phyloP scores from a whole-genome alignment of 805 yeast genomes.

The Sungouiella thailandica region DNA sequence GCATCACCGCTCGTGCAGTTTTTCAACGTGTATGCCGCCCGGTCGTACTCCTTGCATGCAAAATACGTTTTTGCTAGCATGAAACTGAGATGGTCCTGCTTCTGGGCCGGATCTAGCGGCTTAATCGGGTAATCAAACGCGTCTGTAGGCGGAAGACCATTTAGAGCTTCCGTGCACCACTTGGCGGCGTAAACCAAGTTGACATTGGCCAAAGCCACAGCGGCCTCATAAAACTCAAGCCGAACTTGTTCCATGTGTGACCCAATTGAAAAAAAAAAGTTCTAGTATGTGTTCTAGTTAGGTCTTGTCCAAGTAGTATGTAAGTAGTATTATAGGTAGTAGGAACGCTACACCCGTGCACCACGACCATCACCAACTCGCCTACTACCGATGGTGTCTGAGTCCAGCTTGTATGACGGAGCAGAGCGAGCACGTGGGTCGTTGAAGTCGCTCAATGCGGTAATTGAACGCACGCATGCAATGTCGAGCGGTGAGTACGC shows the following conservation, averaged over 20 bases:
- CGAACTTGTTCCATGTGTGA: too few species aligned
- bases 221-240: too few species aligned
- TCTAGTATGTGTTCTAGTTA: too few species aligned
- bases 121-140: slow-evolving; percentile 12
- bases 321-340: too few species aligned
- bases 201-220: slow-evolving; percentile 44
- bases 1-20: slow-evolving; percentile 49
- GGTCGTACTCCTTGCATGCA: slow-evolving; percentile 77
- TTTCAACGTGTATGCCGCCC: slow-evolving; percentile 60
- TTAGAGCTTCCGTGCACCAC: slow-evolving; percentile 79
- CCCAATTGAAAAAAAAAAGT: too few species aligned
- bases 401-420: too few species aligned
- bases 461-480: too few species aligned
- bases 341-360: too few species aligned
- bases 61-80: slow-evolving; percentile 68
- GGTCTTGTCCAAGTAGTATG: too few species aligned
- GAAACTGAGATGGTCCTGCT: slow-evolving; percentile 39
- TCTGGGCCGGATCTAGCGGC: slow-evolving; percentile 25
- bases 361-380: too few species aligned
- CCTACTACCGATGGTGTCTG: too few species aligned
- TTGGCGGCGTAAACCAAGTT: slow-evolving; percentile 68
- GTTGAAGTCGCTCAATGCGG: not conserved
- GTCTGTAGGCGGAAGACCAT: slow-evolving; percentile 41
- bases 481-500: too few species aligned
- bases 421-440: not conserved